Conservation (phyloP, 768 basidiomycete genomes). For the Russula griseocarnosa region DNA sequence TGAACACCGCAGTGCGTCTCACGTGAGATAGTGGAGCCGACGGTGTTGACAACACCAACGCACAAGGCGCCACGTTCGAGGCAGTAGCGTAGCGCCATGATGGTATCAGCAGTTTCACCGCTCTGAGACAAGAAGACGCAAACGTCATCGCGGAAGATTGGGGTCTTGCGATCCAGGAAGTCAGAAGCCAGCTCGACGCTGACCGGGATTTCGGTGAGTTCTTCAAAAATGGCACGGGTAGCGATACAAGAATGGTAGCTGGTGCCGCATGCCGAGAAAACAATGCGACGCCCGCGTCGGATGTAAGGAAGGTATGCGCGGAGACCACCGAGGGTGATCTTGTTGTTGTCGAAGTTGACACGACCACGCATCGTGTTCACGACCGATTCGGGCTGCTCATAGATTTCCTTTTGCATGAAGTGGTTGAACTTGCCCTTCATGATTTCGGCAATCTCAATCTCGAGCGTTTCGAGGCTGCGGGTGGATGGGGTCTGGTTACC, state of each 20-base stretch:
- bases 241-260: conserved; percentile 97
- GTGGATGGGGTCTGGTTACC: conserved; percentile 62
- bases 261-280: conserved; percentile 98
- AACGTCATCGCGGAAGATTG: conserved; percentile 98
- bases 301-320: conserved; percentile 95
- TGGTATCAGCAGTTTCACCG: conserved; percentile 98
- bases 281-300: conserved; percentile 87
- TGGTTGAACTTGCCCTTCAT: conserved; percentile 99
- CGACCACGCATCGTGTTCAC: conserved; percentile 99
- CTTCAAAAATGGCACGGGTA: conserved; percentile 96
- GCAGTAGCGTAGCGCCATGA: conserved; percentile 94
- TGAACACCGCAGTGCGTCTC: conserved; percentile 99
- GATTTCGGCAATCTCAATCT: conserved; percentile 98
- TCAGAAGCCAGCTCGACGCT: conserved; percentile 96
- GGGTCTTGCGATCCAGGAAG: conserved; percentile 97
- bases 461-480: conserved; percentile 95
- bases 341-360: conserved; percentile 93
- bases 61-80: conserved; percentile 94
- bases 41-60: conserved; percentile 97
- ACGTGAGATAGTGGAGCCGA: conserved; percentile 95
- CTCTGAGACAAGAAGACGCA: conserved; percentile 96
- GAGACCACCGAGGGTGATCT: conserved; percentile 91
- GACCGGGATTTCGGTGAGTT: conserved; percentile 97
- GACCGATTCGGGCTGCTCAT: conserved; percentile 97
- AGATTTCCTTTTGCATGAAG: conserved; percentile 99